Evolutionary conservation across 345 rosid genomes (phyloP).

Genomic region (Eucalyptus sp.): DNA sequence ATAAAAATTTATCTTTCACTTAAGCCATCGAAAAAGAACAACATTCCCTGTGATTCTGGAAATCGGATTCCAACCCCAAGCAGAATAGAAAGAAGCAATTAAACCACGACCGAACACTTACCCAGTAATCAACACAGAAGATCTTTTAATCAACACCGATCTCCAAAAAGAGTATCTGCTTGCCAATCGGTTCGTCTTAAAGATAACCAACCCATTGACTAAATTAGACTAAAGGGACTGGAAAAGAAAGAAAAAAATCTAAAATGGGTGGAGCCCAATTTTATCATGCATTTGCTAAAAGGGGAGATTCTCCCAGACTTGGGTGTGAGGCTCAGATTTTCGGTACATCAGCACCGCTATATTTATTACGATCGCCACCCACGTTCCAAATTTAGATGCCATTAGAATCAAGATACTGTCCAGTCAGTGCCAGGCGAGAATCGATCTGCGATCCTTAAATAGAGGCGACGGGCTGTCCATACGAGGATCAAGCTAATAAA

Average conservation of each 20-base stretch:
- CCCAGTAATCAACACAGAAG: background rate
- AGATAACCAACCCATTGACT: background rate
- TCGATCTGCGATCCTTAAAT: background rate
- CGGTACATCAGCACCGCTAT: background rate
- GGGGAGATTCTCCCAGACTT: constrained; percentile 21
- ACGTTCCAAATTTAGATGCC: background rate
- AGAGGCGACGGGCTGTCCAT: background rate
- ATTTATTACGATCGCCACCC: background rate
- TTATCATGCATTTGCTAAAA: background rate
- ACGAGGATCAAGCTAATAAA: background rate
- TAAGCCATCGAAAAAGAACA: background rate
- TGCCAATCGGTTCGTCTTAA: background rate
- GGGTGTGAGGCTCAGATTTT: constrained; percentile 21
- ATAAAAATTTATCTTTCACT: background rate
- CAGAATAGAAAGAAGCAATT: background rate
- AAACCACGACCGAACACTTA: background rate
- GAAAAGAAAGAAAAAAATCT: background rate
- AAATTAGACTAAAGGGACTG: background rate
- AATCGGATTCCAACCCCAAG: background rate
- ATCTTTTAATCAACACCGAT: background rate
- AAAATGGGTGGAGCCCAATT: background rate
- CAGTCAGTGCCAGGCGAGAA: background rate
- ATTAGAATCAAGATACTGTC: background rate
- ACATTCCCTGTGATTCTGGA: background rate
- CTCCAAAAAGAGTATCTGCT: background rate